Evolutionary conservation across 495 filamentous ascomycete genomes (phyloP).

Genomic region (Penicillium malachiteum): DNA sequence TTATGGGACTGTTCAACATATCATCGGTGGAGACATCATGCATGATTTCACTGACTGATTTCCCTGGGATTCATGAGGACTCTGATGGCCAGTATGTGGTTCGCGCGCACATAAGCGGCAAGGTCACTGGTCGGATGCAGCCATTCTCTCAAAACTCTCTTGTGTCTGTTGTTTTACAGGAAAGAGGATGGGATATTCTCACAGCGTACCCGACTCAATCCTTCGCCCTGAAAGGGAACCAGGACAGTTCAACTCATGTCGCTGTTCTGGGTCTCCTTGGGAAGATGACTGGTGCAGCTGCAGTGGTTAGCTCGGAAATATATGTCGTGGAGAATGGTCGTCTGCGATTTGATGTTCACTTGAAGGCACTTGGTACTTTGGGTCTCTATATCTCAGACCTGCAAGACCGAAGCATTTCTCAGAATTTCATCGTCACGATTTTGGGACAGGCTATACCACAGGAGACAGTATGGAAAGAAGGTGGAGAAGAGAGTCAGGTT

Average conservation of each 20-base stretch:
- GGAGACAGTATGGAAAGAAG: slow-evolving; percentile 62
- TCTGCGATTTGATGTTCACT: slow-evolving; percentile 58
- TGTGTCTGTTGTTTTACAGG: slow-evolving; percentile 59
- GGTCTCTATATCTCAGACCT: slow-evolving; percentile 72
- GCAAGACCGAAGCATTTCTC: slow-evolving; percentile 53
- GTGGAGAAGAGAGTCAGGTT: slow-evolving; percentile 50
- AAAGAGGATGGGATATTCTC: slow-evolving; percentile 77
- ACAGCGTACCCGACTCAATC: slow-evolving; percentile 63
- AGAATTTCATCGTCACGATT: slow-evolving; percentile 75
- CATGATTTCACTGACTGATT: slow-evolving; percentile 65
- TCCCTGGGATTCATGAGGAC: slow-evolving; percentile 61
- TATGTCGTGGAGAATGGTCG: slow-evolving; percentile 56
- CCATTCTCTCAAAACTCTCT: slow-evolving; percentile 35
- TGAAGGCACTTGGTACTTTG: slow-evolving; percentile 81
- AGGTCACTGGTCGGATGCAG: slow-evolving; percentile 52
- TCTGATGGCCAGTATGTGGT: slow-evolving; percentile 60
- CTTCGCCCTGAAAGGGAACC: slow-evolving; percentile 46
- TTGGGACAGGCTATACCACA: slow-evolving; percentile 65
- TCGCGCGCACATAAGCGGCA: slow-evolving; percentile 67
- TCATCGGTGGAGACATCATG: slow-evolving; percentile 56
- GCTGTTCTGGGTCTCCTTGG: slow-evolving; percentile 78
- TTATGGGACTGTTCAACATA: slow-evolving; percentile 85
- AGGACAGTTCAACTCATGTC: slow-evolving; percentile 36
- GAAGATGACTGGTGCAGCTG: slow-evolving; percentile 88
- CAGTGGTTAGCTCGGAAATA: slow-evolving; percentile 60